phyloP scores from a whole-genome alignment of 2,329 filamentous ascomycete species.

The Neopestalotiopsis clavispora region DNA sequence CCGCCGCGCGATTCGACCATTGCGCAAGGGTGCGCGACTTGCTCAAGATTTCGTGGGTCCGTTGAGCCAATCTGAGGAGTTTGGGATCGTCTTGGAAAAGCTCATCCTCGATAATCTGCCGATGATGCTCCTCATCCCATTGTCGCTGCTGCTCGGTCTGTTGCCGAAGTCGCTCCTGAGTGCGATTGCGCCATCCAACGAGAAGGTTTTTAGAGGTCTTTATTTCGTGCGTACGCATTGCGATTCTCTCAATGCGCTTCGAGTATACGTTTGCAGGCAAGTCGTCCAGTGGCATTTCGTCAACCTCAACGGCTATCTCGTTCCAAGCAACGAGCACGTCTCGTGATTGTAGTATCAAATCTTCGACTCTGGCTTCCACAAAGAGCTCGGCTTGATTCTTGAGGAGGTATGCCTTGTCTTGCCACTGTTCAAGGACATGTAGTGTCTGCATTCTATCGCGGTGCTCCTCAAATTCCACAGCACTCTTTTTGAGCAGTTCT shows the following conservation, averaged over 20 bases:
- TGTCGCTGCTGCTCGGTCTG: slow-evolving; percentile 19
- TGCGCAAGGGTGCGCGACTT: slow-evolving; percentile 34
- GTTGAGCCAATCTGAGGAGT: slow-evolving; percentile 32
- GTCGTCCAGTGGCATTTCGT: slow-evolving; percentile 24
- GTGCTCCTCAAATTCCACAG: slow-evolving; percentile 28
- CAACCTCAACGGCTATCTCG: slow-evolving; percentile 27
- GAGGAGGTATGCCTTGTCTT: slow-evolving; percentile 29
- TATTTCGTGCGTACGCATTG: slow-evolving; percentile 33
- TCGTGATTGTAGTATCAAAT: slow-evolving; percentile 27
- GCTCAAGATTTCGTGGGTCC: slow-evolving; percentile 32
- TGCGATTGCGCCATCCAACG: slow-evolving; percentile 29
- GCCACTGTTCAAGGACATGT: slow-evolving; percentile 32
- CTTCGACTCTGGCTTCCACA: slow-evolving; percentile 28
- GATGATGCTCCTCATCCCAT: slow-evolving; percentile 18
- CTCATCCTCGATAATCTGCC: neutral
- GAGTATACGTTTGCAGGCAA: slow-evolving; percentile 34
- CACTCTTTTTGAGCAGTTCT: slow-evolving; percentile 26
- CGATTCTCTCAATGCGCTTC: slow-evolving; percentile 35
- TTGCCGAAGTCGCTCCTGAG: slow-evolving; percentile 20
- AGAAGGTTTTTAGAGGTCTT: slow-evolving; percentile 29
- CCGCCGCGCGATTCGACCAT: slow-evolving; percentile 36
- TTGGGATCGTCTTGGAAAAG: slow-evolving; percentile 1
- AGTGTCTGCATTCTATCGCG: slow-evolving; percentile 29
- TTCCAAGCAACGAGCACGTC: slow-evolving; percentile 33
- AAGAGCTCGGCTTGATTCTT: slow-evolving; percentile 28